phyloP scores from a whole-genome alignment of 2,329 filamentous ascomycete genomes.

The Ceratocystis destructans region DNA sequence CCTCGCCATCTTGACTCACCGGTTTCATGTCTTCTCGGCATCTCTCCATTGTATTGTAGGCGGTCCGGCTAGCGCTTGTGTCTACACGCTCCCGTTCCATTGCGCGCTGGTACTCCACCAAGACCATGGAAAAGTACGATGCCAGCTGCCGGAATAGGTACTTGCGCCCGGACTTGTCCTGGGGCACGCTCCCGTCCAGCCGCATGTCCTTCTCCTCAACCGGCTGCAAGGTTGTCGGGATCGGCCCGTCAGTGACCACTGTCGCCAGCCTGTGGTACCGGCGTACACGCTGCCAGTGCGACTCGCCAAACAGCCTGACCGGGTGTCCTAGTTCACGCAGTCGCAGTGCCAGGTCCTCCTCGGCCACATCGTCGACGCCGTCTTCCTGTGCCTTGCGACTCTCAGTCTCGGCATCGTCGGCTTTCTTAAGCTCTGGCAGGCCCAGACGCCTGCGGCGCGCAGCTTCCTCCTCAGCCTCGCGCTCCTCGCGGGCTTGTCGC shows the following conservation, averaged over 20 bases:
- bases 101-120: constrained; percentile 72
- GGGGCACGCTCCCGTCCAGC: constrained; percentile 48
- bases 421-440: constrained; percentile 52
- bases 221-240: constrained; percentile 68
- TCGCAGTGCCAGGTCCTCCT: constrained; percentile 54
- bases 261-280: constrained; percentile 54
- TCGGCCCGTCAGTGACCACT: constrained; percentile 59
- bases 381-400: constrained; percentile 22
- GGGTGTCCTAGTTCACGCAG: constrained; percentile 64
- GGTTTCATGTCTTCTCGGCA: constrained; percentile 79
- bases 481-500: constrained; percentile 51
- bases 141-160: constrained; percentile 79
- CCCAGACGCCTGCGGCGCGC: constrained; percentile 62
- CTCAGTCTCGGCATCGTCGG: constrained; percentile 29
- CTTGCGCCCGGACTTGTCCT: constrained; percentile 48
- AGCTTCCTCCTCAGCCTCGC: constrained; percentile 60
- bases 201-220: constrained; percentile 85
- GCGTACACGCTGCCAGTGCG: constrained; percentile 51
- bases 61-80: constrained; percentile 67
- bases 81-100: constrained; percentile 50
- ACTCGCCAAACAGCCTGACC: constrained; percentile 65
- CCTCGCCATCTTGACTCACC: constrained; percentile 27
- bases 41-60: constrained; percentile 72
- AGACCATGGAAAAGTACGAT: constrained; percentile 93
- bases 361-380: constrained; percentile 48